phyloP scores from a whole-genome alignment of 2,329 filamentous ascomycete genomes.

The Paecilomyces formosus region DNA sequence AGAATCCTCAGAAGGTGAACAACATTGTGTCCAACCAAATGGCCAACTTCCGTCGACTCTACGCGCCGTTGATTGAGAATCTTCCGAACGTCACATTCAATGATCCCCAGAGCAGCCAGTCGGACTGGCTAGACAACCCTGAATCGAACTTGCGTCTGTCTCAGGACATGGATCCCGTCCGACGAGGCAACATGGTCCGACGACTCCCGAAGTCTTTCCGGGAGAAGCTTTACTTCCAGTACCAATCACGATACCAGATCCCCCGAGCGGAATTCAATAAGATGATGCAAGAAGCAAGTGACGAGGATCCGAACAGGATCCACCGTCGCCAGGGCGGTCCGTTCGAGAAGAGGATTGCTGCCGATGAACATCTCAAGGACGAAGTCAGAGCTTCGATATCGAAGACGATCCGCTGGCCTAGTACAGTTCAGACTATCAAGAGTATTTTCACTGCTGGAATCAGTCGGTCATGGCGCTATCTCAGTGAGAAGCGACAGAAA shows the following conservation, averaged over 20 bases:
- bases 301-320: constrained; percentile 59
- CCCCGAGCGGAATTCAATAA: constrained; percentile 74
- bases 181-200: constrained; percentile 92
- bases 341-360: constrained; percentile 80
- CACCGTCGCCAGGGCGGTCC: constrained; percentile 68
- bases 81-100: constrained; percentile 80
- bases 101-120: constrained; percentile 52
- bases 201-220: constrained; percentile 82
- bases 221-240: constrained; percentile 85
- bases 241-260: constrained; percentile 83
- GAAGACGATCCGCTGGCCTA: constrained; percentile 88
- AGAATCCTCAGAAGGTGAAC: constrained; percentile 83
- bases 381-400: constrained; percentile 71
- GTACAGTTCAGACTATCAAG: constrained; percentile 80
- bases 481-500: constrained; percentile 73
- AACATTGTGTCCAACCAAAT: constrained; percentile 94
- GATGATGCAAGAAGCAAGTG: constrained; percentile 71
- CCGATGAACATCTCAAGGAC: constrained; percentile 59
- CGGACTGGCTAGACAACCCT: constrained; percentile 58
- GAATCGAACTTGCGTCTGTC: constrained; percentile 59
- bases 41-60: constrained; percentile 82
- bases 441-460: constrained; percentile 72
- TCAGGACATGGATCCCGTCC: constrained; percentile 89
- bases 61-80: constrained; percentile 80
- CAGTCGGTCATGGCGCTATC: constrained; percentile 62